Conservation (phyloP, 345 rosid genomes). For the Citropsis articulata region DNA sequence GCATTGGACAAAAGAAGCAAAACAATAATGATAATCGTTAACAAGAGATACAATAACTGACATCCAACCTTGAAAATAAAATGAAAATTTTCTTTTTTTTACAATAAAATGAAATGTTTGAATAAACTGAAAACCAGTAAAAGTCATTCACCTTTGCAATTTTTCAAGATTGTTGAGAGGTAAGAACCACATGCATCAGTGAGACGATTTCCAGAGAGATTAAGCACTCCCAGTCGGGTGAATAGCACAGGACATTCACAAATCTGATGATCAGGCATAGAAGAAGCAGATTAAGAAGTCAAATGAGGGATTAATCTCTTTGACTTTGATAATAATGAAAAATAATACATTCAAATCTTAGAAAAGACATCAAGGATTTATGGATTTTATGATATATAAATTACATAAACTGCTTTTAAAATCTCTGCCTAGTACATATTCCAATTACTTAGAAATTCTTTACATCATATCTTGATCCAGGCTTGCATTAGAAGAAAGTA, state of each 20-base stretch:
- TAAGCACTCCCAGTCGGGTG: slow-evolving; percentile 81
- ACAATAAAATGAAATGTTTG: neutral
- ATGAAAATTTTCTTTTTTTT: no score
- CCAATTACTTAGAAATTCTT: neutral
- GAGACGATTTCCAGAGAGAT: slow-evolving; percentile 88
- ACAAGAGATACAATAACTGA: neutral
- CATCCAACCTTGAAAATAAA: neutral
- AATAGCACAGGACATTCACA: slow-evolving; percentile 88
- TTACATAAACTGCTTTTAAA: neutral
- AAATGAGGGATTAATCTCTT: slow-evolving; percentile 3
- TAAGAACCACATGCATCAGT: slow-evolving; percentile 98
- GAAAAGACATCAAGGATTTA: neutral
- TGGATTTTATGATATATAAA: neutral
- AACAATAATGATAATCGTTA: slow-evolving; percentile 2
- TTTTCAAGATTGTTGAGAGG: slow-evolving; percentile 78
- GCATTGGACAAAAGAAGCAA: slow-evolving; percentile 2
- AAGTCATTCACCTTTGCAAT: slow-evolving; percentile 59
- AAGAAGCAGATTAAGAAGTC: slow-evolving; percentile 15
- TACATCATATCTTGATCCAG: neutral
- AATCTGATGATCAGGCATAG: slow-evolving; percentile 48
- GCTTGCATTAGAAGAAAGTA: neutral
- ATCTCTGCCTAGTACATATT: neutral
- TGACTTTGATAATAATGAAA: slow-evolving; percentile 1
- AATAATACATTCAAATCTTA: neutral
- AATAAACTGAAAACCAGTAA: slow-evolving; percentile 6